Percentiles rank a stretch among this genome's conserved stretches.
Evolutionary conservation across 139 green algal species (phyloP).

Genomic region (Chlamydomonas incerta): DNA sequence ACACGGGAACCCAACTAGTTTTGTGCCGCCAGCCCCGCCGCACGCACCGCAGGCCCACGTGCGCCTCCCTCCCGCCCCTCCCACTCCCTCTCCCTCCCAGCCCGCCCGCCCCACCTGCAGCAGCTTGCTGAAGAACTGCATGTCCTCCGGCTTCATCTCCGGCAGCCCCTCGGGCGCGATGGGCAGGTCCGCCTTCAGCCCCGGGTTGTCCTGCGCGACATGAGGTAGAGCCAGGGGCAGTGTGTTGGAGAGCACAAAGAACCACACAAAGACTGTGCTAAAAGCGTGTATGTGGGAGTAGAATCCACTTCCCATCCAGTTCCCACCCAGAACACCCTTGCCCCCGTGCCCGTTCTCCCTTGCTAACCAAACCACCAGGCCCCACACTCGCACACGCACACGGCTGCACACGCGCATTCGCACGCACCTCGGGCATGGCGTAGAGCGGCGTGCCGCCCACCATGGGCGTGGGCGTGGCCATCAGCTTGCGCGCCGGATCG

Average conservation of each 20-base stretch:
- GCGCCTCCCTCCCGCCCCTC: too few relatives aligned
- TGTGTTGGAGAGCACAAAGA: background rate
- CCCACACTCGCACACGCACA: background rate
- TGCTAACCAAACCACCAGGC: too few relatives aligned
- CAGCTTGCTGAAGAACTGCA: conserved; percentile 96
- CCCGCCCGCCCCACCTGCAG: conserved; percentile 73
- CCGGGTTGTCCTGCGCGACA: conserved; percentile 31
- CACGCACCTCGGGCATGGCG: conserved; percentile 84
- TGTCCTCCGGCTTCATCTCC: conserved; percentile 97
- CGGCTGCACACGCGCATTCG: background rate
- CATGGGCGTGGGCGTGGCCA: conserved; percentile 91
- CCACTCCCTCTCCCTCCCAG: background rate
- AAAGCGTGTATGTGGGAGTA: background rate
- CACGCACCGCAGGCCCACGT: too few relatives aligned
- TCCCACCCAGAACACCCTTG: too few relatives aligned
- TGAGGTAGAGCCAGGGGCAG: background rate
- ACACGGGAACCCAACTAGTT: too few relatives aligned
- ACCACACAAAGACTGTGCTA: too few relatives aligned
- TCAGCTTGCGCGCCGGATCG: conserved; percentile 94
- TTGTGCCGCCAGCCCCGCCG: too few relatives aligned
- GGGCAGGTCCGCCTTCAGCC: conserved; percentile 49
- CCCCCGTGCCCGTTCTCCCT: too few relatives aligned
- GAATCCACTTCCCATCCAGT: too few relatives aligned
- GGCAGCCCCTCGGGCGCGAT: conserved; percentile 88
- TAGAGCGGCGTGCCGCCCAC: conserved; percentile 86